Percentiles rank a stretch among this genome's conserved stretches.
Conservation (phyloP, 140 eudicot species). For the Ambrosia hybrid region DNA sequence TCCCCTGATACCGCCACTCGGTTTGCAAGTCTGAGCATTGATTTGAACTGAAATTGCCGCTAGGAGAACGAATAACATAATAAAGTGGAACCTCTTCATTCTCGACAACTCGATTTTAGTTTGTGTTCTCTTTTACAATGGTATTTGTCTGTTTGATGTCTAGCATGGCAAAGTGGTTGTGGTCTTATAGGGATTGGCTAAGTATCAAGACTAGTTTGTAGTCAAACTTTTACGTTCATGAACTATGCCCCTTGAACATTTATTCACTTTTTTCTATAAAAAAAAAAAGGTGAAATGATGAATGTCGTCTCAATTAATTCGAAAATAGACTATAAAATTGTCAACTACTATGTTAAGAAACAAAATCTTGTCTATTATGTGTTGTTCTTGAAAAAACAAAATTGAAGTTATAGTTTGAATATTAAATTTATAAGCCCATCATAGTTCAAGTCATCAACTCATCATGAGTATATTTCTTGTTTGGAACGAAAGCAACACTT, state of each 20-base stretch:
- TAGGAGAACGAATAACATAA: constrained; percentile 6
- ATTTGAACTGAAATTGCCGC: not conserved
- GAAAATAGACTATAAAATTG: not conserved
- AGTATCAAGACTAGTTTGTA: not conserved
- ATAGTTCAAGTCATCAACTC: not conserved
- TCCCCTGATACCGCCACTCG: constrained; percentile 28
- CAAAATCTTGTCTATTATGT: not conserved
- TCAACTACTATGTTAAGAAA: not conserved
- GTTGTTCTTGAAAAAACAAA: not conserved
- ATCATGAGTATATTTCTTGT: too few species aligned
- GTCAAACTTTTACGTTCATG: not conserved
- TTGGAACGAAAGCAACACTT: too few species aligned
- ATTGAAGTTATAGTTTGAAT: not conserved
- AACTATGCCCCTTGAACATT: too few species aligned
- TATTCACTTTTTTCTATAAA: not conserved
- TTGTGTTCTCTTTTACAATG: not conserved
- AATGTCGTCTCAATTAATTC: not conserved
- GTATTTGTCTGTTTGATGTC: not conserved
- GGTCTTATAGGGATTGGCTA: constrained; percentile 3
- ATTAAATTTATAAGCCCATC: not conserved
- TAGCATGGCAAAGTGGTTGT: not conserved
- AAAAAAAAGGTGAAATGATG: not conserved
- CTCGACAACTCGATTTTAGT: not conserved
- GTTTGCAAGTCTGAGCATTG: constrained; percentile 29
- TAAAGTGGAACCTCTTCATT: constrained; percentile 26